These are phyloP conservation scores for Triticum monococcum DNA, from an alignment of 176 grass and related monocot genomes.

Conservation along the genomic window DNA sequence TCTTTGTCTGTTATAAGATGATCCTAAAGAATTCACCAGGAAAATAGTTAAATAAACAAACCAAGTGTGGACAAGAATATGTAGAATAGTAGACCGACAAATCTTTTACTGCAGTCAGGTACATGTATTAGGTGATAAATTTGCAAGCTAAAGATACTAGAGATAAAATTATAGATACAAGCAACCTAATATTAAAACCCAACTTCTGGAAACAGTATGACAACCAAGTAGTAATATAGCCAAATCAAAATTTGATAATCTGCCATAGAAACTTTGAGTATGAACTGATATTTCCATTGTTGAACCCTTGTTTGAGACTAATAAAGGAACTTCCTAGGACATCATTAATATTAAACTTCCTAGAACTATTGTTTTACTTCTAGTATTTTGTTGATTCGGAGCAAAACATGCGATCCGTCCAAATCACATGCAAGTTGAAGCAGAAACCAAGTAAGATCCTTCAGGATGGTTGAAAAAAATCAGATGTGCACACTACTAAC, in stretches of 20 bases:
- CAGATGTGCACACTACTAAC: not conserved
- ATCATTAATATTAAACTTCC: not conserved
- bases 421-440: not conserved
- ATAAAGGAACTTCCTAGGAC: not conserved
- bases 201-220: not conserved
- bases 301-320: not conserved
- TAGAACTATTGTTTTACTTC: not conserved
- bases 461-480: not conserved
- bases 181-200: not conserved
- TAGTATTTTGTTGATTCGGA: too few relatives aligned
- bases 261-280: too few relatives aligned
- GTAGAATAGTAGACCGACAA: too few relatives aligned
- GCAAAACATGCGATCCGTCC: too few relatives aligned
- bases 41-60: too few relatives aligned
- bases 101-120: too few relatives aligned
- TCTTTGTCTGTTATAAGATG: not conserved
- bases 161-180: slow-evolving; percentile 11
- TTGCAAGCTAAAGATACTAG: too few relatives aligned
- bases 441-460: not conserved
- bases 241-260: not conserved
- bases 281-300: not conserved
- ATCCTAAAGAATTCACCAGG: not conserved
- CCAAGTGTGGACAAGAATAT: too few relatives aligned
- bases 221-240: not conserved
- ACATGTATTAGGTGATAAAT: too few relatives aligned